Evolutionary conservation across 805 yeast species (phyloP), one percentile per base, ranked within the genome.

Genomic region (Ogataea trehalophila): DNA sequence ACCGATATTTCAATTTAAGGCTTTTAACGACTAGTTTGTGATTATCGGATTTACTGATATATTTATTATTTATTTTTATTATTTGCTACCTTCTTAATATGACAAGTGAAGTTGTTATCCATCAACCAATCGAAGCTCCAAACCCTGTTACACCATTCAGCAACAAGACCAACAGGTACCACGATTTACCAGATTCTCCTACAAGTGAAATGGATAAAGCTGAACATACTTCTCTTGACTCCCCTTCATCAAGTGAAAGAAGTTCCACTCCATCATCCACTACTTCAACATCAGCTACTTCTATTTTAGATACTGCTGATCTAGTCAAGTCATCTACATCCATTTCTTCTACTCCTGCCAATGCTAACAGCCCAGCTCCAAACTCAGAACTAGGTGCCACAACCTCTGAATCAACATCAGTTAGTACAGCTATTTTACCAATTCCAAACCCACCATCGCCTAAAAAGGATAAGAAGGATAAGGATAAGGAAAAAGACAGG

Each of bases 181-280:
- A 43, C 17, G 45, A 20, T 31, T 33, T 44, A 11, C 46, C 42
- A 16, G 46, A 33, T n/a, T 45, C 48, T 26, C 47, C 49, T 43
- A 22, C 31, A n/a, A 37, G 39, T 35, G 39, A 17, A n/a, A 8
- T 18, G 5, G 37, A 38, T 42, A 52, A 46, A 35, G 18, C 33
- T n/a, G 53, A 51, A 37, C 47, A 53, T 23, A 48, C 56, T 31
- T 48, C 50, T 42, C 63, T 65, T 11, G 59, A 57, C 17, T 66
- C 70, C 11, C 71, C 72, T 3, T 47, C 31, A 6, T 26, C 53
- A 33, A 60, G 61, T 47, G 67, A 60, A 33, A 61, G 67, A 55
- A 61, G 64, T 49, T 73, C 72, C 22, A 63, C 76, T 40, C 72
- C 79, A 17, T 64, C 75, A 13, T 74, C 77, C 17, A 69, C 75